phyloP scores from a whole-genome alignment of 306 rosid species.

The Crotalaria pallida region DNA sequence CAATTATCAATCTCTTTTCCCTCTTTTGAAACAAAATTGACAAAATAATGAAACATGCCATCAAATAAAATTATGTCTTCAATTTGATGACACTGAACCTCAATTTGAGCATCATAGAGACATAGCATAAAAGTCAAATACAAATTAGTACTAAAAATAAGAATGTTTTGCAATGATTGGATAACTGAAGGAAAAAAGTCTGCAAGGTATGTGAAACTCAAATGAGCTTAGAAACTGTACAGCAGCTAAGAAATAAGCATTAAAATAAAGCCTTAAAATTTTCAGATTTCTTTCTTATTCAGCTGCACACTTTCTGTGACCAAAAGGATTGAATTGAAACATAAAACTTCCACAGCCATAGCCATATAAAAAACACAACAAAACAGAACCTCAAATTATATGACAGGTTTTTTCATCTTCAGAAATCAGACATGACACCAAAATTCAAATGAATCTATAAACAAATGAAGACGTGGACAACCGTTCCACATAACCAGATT shows the following conservation, averaged over 20 bases:
- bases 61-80: conserved; percentile 8
- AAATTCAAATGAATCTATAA: background rate
- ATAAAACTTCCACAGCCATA: background rate
- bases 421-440: background rate
- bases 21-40: background rate
- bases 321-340: background rate
- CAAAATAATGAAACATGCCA: background rate
- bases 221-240: too few relatives aligned
- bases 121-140: background rate
- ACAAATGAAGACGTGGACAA: background rate
- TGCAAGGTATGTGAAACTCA: background rate
- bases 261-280: conserved; percentile 6
- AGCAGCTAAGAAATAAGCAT: background rate
- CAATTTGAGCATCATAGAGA: background rate
- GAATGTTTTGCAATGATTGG: background rate
- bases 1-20: background rate
- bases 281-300: background rate
- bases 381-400: background rate
- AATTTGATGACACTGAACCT: background rate
- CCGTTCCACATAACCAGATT: background rate
- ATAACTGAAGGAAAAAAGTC: conserved; percentile 3
- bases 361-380: background rate
- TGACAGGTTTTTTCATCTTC: background rate
- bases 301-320: background rate
- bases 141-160: background rate